Evolutionary conservation across 768 basidiomycete species (phyloP), one percentile per base, ranked within the genome.

Genomic region (Suillus plorans): DNA sequence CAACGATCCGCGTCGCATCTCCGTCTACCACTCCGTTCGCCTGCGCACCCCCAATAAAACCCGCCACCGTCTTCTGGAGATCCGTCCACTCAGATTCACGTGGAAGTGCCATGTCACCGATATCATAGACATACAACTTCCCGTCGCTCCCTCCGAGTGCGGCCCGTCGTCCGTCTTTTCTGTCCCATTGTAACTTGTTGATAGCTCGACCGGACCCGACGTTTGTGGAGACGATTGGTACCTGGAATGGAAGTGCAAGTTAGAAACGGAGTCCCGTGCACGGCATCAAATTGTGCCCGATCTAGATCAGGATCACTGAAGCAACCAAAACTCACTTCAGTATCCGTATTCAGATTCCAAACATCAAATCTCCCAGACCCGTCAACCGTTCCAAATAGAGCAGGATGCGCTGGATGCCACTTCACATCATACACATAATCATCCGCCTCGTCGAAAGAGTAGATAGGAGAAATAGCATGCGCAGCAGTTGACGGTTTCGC

Each of bases 351-450:
- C 73, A 99, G 76, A 76, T 99, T 99, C 97, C 97, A 99, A 45
- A 99, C 73, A 72, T 98, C 94, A 76, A 99, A 98, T 76, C 90
- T 92, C 31, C 96, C 97, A 2, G 92, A 91, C 3, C 97, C 97
- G 73, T 99, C 95, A 2, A 94, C 97, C 5, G 88, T 89, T 25
- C 93, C 96, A 74, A 99, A 99, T 56, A 96, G 67, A 1, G 97
- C 95, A 16, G 97, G 97, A 77, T 99, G 96, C 16, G 87, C 82
- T 7, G 97, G 95, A 74, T 99, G 97, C 97, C 97, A 99, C 75
- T 91, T 93, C 55, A 94, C 96, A 79, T 98, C 97, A 78, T 97
- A 99, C 12, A 99, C 97, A 74, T 99, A 98, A 76, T 99, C 97
- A 73, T 96, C 95, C 14, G 95, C 93, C 76, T 98, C 97, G 69